Conservation (phyloP, 2,329 filamentous ascomycete genomes). For the Penicillium thymicola region DNA sequence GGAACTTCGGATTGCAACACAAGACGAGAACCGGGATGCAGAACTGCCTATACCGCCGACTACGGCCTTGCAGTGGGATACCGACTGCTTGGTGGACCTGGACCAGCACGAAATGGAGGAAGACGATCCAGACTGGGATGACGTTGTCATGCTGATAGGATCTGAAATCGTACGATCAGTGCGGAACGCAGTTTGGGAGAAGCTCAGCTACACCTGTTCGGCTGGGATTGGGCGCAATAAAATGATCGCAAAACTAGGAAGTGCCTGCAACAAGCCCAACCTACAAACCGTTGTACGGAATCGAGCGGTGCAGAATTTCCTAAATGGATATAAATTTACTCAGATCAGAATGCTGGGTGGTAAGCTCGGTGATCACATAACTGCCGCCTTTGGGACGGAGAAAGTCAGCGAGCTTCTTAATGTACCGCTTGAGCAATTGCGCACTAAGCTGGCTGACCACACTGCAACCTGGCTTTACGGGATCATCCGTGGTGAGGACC, state of each 20-base stretch:
- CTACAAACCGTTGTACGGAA: constrained; percentile 91
- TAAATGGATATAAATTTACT: constrained; percentile 84
- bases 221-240: constrained; percentile 88
- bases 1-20: constrained; percentile 60
- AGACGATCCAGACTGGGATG: constrained; percentile 91
- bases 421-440: constrained; percentile 71
- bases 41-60: constrained; percentile 69
- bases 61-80: constrained; percentile 75
- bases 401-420: constrained; percentile 70
- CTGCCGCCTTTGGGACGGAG: constrained; percentile 77
- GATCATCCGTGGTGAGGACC: constrained; percentile 79
- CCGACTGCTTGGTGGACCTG: constrained; percentile 74
- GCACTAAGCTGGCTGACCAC: constrained; percentile 75
- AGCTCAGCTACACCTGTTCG: constrained; percentile 84
- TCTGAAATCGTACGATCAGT: constrained; percentile 83
- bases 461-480: constrained; percentile 83
- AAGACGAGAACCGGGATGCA: constrained; percentile 51
- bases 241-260: constrained; percentile 91
- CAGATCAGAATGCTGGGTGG: constrained; percentile 95
- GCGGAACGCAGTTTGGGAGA: constrained; percentile 63
- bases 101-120: constrained; percentile 69
- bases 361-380: constrained; percentile 85
- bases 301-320: constrained; percentile 73
- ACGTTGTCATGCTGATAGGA: constrained; percentile 79
- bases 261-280: constrained; percentile 88